phyloP scores from a whole-genome alignment of 306 rosid genomes.

The Prunus armeniaca region DNA sequence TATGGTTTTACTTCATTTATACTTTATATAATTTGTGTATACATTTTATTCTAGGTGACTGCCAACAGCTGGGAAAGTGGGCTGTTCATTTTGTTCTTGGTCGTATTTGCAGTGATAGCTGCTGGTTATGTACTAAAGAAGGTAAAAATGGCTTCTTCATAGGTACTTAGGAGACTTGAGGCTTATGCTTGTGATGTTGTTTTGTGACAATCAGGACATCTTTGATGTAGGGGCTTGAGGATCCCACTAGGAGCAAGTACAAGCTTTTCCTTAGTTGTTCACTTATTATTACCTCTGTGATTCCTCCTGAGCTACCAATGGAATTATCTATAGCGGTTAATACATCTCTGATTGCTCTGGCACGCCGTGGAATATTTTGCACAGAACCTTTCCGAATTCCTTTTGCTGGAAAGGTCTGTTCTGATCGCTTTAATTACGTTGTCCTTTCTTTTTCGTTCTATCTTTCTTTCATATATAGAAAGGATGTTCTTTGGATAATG shows the following conservation, averaged over 20 bases:
- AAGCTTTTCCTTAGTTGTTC: constrained; percentile 96
- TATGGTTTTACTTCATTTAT: background rate
- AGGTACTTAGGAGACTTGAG: constrained; percentile 16
- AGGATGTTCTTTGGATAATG: background rate
- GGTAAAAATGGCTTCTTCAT: constrained; percentile 46
- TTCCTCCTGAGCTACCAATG: constrained; percentile 99
- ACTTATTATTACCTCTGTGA: constrained; percentile 95
- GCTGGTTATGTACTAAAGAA: constrained; percentile 94
- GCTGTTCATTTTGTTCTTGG: constrained; percentile 86
- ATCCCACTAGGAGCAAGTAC: constrained; percentile 99
- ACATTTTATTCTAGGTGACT: constrained; percentile 58
- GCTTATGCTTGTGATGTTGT: constrained; percentile 4
- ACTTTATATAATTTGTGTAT: background rate
- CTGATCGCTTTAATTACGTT: background rate
- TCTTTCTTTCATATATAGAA: background rate
- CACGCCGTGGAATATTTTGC: constrained; percentile 92
- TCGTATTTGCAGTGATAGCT: constrained; percentile 90
- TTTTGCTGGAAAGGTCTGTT: constrained; percentile 96
- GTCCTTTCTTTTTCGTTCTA: background rate
- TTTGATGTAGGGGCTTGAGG: constrained; percentile 82
- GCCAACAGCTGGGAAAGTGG: constrained; percentile 99
- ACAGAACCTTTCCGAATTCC: constrained; percentile 99
- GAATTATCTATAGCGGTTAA: constrained; percentile 98
- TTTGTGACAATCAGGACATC: constrained; percentile 9
- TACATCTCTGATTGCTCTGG: constrained; percentile 96